Evolutionary conservation across 768 basidiomycete species (phyloP).

Genomic region (Leucosporidium yakuticum): DNA sequence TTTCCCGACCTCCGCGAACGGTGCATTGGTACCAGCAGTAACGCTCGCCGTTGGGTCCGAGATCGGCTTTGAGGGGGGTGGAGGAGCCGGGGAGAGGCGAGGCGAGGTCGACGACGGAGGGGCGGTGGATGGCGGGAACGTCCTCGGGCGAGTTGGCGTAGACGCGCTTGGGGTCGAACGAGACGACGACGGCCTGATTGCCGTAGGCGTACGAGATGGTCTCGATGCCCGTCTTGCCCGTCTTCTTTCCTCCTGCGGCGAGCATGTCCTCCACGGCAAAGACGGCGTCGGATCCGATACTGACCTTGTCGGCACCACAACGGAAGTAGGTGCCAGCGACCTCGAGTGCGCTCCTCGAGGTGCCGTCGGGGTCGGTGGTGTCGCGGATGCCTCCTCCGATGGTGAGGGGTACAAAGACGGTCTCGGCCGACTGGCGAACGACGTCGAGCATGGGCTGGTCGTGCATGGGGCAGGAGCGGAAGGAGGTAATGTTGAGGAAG

Average conservation of each 20-base stretch:
- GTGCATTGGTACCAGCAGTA: conserved; percentile 99
- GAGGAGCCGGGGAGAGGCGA: conserved; percentile 41
- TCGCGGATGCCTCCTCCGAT: conserved; percentile 99
- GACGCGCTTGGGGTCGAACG: conserved; percentile 82
- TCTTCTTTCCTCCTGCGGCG: conserved; percentile 43
- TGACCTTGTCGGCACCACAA: conserved; percentile 96
- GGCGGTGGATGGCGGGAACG: conserved; percentile 50
- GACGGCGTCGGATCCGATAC: conserved; percentile 93
- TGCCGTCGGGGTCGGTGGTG: conserved; percentile 89
- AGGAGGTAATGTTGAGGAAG: conserved; percentile 98
- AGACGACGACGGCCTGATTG: conserved; percentile 94
- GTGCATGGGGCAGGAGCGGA: conserved; percentile 86
- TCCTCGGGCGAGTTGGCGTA: conserved; percentile 58
- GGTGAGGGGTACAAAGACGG: conserved; percentile 92
- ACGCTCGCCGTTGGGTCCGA: conserved; percentile 50
- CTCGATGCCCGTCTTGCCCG: conserved; percentile 69
- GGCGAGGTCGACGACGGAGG: conserved; percentile 36
- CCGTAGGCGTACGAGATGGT: conserved; percentile 85
- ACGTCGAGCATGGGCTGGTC: conserved; percentile 99
- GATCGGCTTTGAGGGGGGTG: conserved; percentile 41
- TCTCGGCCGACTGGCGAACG: conserved; percentile 78
- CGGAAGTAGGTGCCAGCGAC: conserved; percentile 95
- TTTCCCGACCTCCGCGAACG: conserved; percentile 82
- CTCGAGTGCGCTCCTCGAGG: conserved; percentile 74
- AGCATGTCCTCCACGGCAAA: conserved; percentile 77